Evolutionary conservation across 352 stramenopile genomes (phyloP).

Genomic region (Detonula confervacea): DNA sequence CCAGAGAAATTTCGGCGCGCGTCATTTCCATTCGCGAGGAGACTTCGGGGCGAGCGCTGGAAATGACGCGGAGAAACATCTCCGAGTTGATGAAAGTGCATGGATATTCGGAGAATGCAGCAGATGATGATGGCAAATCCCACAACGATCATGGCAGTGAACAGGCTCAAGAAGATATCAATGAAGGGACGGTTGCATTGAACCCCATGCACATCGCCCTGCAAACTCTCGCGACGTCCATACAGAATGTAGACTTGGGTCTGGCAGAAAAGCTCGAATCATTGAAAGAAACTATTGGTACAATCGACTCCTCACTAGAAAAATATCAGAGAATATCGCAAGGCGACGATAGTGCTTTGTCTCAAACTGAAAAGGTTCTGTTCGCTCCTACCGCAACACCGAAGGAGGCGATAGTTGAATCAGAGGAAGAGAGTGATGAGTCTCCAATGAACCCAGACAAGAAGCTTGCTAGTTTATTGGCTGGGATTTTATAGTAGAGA

Average conservation of each 20-base stretch:
- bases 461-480: constrained; percentile 32
- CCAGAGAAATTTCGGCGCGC: constrained; percentile 28
- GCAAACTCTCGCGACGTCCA: constrained; percentile 29
- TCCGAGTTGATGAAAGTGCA: constrained; percentile 38
- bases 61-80: constrained; percentile 17
- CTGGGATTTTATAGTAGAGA: constrained; percentile 33
- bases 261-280: constrained; percentile 43
- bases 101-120: constrained; percentile 22
- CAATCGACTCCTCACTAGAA: constrained; percentile 43
- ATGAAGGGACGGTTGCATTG: constrained; percentile 11
- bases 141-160: not conserved
- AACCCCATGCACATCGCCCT: constrained; percentile 31
- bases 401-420: not conserved
- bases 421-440: constrained; percentile 15
- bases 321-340: constrained; percentile 43
- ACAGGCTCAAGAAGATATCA: not conserved
- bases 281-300: constrained; percentile 46
- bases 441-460: constrained; percentile 29
- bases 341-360: constrained; percentile 48
- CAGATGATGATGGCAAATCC: constrained; percentile 1
- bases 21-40: constrained; percentile 34
- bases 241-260: constrained; percentile 35
- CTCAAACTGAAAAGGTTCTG: constrained; percentile 43
- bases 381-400: constrained; percentile 14
- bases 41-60: constrained; percentile 17